Conservation (phyloP, 495 filamentous ascomycete species). For the Penicillium nucicola region DNA sequence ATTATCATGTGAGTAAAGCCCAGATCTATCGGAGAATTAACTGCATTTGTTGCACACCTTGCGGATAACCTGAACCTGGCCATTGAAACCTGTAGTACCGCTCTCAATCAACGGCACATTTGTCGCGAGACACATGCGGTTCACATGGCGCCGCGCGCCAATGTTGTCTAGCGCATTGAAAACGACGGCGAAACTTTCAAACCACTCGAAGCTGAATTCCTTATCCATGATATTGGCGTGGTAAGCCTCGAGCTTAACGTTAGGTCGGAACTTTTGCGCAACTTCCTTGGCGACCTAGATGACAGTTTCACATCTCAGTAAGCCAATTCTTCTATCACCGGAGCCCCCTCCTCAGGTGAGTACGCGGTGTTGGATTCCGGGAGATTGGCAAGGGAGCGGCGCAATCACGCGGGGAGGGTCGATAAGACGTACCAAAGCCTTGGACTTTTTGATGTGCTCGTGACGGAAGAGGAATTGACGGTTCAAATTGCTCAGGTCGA, state of each 20-base stretch:
- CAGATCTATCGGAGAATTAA: background rate
- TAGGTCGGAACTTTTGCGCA: conserved; percentile 85
- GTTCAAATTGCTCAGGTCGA: conserved; percentile 96
- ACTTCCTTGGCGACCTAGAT: conserved; percentile 88
- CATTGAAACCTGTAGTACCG: conserved; percentile 96
- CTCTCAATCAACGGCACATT: conserved; percentile 92
- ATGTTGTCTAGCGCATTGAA: conserved; percentile 98
- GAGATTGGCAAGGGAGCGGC: conserved; percentile 8
- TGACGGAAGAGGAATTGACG: conserved; percentile 96
- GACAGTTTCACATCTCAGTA: conserved; percentile 17
- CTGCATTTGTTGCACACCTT: conserved; percentile 49
- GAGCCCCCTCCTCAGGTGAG: background rate
- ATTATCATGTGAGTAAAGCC: conserved; percentile 9
- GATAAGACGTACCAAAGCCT: conserved; percentile 70
- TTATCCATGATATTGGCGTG: conserved; percentile 94
- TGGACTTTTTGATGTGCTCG: conserved; percentile 97
- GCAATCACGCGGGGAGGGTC: conserved; percentile 1
- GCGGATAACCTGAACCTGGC: conserved; percentile 94
- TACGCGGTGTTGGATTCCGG: background rate
- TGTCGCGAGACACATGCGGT: conserved; percentile 94
- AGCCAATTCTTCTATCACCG: background rate
- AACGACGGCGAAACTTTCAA: conserved; percentile 74
- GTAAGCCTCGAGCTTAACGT: conserved; percentile 82
- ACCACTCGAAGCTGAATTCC: conserved; percentile 91
- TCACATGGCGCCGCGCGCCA: conserved; percentile 91